phyloP scores from a whole-genome alignment of 768 basidiomycete species.

The Pisolithus tinctorius region DNA sequence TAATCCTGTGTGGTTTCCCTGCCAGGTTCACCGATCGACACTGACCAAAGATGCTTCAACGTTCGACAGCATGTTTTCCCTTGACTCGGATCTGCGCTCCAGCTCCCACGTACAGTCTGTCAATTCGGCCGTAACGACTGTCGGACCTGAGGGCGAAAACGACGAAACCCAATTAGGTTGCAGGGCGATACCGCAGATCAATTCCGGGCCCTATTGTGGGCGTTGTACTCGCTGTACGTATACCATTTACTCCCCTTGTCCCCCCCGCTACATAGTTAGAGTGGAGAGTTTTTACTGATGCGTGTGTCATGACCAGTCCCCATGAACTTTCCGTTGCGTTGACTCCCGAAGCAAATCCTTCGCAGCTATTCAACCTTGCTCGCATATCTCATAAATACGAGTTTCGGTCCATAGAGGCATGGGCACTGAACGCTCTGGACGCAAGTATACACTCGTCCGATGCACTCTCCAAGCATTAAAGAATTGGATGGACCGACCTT shows the following conservation, averaged over 20 bases:
- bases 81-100: conserved; percentile 30
- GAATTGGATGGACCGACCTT: conserved; percentile 33
- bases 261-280: too few species aligned
- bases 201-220: conserved; percentile 49
- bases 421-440: conserved; percentile 38
- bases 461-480: conserved; percentile 22
- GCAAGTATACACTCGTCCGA: conserved; percentile 27
- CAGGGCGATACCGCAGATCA: conserved; percentile 42
- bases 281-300: too few species aligned
- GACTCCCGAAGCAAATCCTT: conserved; percentile 35
- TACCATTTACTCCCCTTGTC: conserved; percentile 1
- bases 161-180: conserved; percentile 46
- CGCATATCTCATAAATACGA: conserved; percentile 45
- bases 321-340: conserved; percentile 41
- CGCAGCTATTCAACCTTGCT: conserved; percentile 40
- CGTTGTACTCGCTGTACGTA: conserved; percentile 45
- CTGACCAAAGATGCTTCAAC: conserved; percentile 40
- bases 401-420: conserved; percentile 38
- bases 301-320: conserved; percentile 25
- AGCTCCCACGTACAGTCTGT: conserved; percentile 7
- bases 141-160: conserved; percentile 38
- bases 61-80: conserved; percentile 42
- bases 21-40: conserved; percentile 34
- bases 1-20: conserved; percentile 11
- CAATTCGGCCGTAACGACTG: conserved; percentile 18